These are phyloP conservation scores for Metarhizium anisopliae DNA, from an alignment of 2,329 filamentous ascomycete genomes.

Conservation along the genomic window DNA sequence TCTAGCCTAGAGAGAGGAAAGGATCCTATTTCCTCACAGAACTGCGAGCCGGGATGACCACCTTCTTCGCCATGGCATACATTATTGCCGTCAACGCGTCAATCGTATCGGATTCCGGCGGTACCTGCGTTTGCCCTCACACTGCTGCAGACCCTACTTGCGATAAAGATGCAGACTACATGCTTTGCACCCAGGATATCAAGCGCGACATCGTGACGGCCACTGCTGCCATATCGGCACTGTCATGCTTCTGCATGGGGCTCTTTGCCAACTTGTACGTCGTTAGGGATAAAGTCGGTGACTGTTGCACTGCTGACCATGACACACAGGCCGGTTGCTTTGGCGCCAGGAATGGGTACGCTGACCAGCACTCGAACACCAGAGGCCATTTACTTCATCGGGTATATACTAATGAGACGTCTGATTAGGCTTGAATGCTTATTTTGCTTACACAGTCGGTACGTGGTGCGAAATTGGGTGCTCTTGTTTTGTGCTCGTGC, in stretches of 20 bases:
- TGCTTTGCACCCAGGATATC: slow-evolving; percentile 53
- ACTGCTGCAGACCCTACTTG: slow-evolving; percentile 44
- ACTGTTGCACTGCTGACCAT: neutral
- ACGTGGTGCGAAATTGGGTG: slow-evolving; percentile 12
- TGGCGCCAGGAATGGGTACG: slow-evolving; percentile 35
- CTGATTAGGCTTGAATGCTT: slow-evolving; percentile 60
- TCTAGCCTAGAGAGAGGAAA: slow-evolving; percentile 60
- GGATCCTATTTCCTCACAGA: slow-evolving; percentile 76
- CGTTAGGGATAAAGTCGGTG: neutral
- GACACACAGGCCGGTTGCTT: slow-evolving; percentile 22
- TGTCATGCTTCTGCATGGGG: slow-evolving; percentile 78
- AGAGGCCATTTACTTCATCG: neutral
- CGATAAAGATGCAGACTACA: slow-evolving; percentile 45
- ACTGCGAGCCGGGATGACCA: slow-evolving; percentile 72
- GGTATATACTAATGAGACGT: slow-evolving; percentile 1
- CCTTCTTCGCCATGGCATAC: slow-evolving; percentile 59
- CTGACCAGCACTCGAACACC: neutral
- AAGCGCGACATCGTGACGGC: slow-evolving; percentile 76
- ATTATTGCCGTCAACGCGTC: slow-evolving; percentile 45
- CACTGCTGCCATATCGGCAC: slow-evolving; percentile 71
- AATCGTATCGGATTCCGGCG: slow-evolving; percentile 55
- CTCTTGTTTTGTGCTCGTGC: neutral
- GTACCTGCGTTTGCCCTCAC: slow-evolving; percentile 64
- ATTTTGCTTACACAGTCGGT: slow-evolving; percentile 64
- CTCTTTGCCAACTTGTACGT: slow-evolving; percentile 65